phyloP scores from a whole-genome alignment of 768 basidiomycete genomes.

The Pleurotus cornucopiae region DNA sequence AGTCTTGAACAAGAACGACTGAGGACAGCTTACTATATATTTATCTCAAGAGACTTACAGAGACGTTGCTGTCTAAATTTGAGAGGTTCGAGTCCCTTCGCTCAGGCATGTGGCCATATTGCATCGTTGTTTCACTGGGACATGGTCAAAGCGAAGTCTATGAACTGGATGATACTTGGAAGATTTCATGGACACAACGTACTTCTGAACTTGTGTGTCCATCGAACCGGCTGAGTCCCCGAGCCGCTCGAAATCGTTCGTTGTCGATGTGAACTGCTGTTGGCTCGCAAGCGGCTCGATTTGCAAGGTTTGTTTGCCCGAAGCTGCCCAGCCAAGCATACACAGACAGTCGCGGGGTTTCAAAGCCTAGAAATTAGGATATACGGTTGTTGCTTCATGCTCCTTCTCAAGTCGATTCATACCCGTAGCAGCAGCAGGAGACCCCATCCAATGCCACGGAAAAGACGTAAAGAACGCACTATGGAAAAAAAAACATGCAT shows the following conservation, averaged over 20 bases:
- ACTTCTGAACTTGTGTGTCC: slow-evolving; percentile 36
- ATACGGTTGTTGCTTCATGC: not conserved
- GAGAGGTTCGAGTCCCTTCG: slow-evolving; percentile 51
- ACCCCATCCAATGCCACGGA: not conserved
- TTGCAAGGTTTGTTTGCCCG: slow-evolving; percentile 21
- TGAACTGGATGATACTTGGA: slow-evolving; percentile 1
- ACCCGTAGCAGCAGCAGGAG: not conserved
- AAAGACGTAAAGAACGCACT: not conserved
- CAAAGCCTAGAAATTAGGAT: not conserved
- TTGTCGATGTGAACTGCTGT: slow-evolving; percentile 9
- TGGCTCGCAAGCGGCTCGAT: slow-evolving; percentile 28
- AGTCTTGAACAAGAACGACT: slow-evolving; percentile 30
- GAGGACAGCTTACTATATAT: slow-evolving; percentile 21
- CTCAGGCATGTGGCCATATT: slow-evolving; percentile 57
- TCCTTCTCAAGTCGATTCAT: not conserved
- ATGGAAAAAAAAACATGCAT: not conserved
- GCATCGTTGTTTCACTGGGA: slow-evolving; percentile 54
- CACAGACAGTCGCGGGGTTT: not conserved
- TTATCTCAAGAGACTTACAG: slow-evolving; percentile 39
- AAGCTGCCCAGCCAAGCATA: slow-evolving; percentile 19
- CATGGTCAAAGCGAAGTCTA: slow-evolving; percentile 17
- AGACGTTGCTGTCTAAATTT: slow-evolving; percentile 53
- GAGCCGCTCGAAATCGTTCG: slow-evolving; percentile 13
- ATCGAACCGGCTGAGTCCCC: slow-evolving; percentile 28
- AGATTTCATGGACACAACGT: slow-evolving; percentile 19